phyloP scores from a whole-genome alignment of 1,139 yeast genomes.

The Lodderomyces oxycetoniae region DNA sequence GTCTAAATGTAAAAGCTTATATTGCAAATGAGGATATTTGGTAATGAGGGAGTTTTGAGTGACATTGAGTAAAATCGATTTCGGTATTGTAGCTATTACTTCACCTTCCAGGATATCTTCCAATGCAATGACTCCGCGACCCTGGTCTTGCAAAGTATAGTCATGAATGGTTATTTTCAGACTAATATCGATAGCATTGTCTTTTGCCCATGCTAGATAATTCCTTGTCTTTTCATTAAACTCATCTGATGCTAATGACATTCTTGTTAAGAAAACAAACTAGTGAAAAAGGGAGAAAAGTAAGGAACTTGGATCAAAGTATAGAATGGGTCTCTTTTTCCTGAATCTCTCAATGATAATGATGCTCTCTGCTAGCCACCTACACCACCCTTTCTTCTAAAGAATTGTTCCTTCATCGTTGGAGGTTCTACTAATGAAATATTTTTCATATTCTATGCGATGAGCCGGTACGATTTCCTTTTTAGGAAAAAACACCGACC shows the following conservation, averaged over 20 bases:
- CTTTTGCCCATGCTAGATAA: slow-evolving; percentile 52
- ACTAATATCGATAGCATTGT: slow-evolving; percentile 45
- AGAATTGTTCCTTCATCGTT: no score
- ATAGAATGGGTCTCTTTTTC: no score
- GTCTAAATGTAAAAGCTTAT: slow-evolving; percentile 39
- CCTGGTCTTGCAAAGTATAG: slow-evolving; percentile 54
- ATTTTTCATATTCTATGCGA: no score
- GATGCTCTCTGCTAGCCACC: no score
- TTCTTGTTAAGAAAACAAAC: no score
- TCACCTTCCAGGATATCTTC: slow-evolving; percentile 58
- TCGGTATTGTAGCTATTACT: slow-evolving; percentile 64
- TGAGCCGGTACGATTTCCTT: no score
- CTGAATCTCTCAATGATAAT: no score
- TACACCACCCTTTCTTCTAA: no score
- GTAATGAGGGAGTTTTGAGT: slow-evolving; percentile 47
- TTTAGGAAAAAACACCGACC: no score
- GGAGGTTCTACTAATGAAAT: no score
- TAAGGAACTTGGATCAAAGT: no score
- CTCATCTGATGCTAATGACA: not conserved
- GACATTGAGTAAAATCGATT: slow-evolving; percentile 51
- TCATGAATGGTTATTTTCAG: slow-evolving; percentile 58
- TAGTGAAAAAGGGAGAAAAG: no score
- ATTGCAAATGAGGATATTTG: slow-evolving; percentile 28
- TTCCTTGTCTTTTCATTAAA: slow-evolving; percentile 24
- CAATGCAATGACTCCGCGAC: slow-evolving; percentile 71